Evolutionary conservation across 2,329 filamentous ascomycete species (phyloP), one percentile per base, ranked within the genome.

Genomic region (Aspergillus terreus): DNA sequence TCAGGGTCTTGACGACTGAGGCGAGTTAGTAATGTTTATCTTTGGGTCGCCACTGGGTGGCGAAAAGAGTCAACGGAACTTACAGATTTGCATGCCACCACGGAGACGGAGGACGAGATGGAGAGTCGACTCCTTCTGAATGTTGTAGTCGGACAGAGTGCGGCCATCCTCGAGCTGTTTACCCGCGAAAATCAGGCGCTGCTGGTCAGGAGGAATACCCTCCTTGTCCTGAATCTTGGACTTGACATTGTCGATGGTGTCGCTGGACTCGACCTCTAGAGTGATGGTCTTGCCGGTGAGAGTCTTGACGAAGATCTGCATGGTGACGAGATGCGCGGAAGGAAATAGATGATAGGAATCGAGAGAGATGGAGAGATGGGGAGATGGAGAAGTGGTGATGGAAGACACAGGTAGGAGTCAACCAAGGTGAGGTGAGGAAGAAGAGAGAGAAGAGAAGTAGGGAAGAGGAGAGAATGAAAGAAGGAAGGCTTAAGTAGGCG

Each of bases 271-370:
- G 52, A 78, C 76, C 74, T 79, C 76, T 55, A 73, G 69, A 55
- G 69, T 75, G 71, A 78, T 78, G 61, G 75, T 77, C 72, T 78
- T 85, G 64, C 82, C 82, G 57, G 83, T 86, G 49, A 85, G 83
- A 65, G 91, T 96, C 86, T 96, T 96, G 68, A 96, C 92, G 77
- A 96, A 96, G 82, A 96, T 96, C 83, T 96, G 92, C 92, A 96
- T 95, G 75, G 62, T 85, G 76, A 61, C 71, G 69, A 60, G 41
- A 30, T 6, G 25, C 19, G 19, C 15, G 5, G 6, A 25, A 7
- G 17, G 23, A 23, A 23, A 23, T 23, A 23, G 23, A 23, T 25
- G 44, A 35, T n/a, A 44, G 43, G 17, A 30, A 44, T 4, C 11
- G 33, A 35, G 33, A 30, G 30, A 44, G 14, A 33, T 43, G 36